Evolutionary conservation across 139 green algal genomes (phyloP).

Genomic region (Bryopsis sp.): DNA sequence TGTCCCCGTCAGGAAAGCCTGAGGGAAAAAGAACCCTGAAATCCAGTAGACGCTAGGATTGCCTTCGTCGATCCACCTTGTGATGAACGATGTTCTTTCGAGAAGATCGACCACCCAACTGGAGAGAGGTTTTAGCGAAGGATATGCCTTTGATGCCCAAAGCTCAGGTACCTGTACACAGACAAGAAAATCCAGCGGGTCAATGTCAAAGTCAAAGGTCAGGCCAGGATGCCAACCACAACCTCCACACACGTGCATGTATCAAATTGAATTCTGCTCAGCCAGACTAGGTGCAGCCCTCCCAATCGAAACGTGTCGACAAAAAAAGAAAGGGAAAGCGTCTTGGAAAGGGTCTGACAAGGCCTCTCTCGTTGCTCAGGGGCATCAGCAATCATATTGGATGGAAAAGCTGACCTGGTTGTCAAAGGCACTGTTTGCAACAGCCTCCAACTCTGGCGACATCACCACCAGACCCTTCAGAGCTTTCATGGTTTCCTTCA

Average conservation of each 20-base stretch:
- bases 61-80: conserved; percentile 51
- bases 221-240: conserved; percentile 1
- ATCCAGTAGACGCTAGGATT: conserved; percentile 67
- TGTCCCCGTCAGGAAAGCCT: conserved; percentile 78
- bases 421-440: conserved; percentile 62
- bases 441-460: conserved; percentile 62
- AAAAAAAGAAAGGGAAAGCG: too few species aligned
- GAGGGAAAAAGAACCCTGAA: conserved; percentile 81
- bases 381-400: too few species aligned
- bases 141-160: conserved; percentile 74
- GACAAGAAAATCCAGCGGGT: background rate
- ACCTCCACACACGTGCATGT: conserved; percentile 8
- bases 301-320: background rate
- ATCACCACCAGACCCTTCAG: conserved; percentile 68
- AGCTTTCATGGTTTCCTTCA: conserved; percentile 39
- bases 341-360: too few species aligned
- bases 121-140: conserved; percentile 72
- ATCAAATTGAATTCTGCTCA: too few species aligned
- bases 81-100: conserved; percentile 60
- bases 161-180: conserved; percentile 67
- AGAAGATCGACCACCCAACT: conserved; percentile 67
- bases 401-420: too few species aligned
- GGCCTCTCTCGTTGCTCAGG: background rate
- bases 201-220: background rate
- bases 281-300: background rate